These are phyloP conservation scores for Mycena venus DNA, from an alignment of 768 basidiomycete species.

Conservation along the genomic window DNA sequence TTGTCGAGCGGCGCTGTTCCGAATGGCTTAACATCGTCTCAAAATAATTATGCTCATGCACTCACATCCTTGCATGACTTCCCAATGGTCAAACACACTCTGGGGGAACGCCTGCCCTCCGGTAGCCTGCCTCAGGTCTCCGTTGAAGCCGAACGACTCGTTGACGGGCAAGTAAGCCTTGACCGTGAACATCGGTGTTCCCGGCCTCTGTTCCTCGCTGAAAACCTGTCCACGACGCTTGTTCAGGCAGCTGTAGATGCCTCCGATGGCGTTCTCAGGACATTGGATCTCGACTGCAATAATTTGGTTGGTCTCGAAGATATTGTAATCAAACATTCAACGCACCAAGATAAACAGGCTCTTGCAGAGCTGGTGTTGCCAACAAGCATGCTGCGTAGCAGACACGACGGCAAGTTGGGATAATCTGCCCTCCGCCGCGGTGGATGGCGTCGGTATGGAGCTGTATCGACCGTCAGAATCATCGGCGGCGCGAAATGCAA, in stretches of 20 bases:
- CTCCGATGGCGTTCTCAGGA: constrained; percentile 97
- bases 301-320: constrained; percentile 21
- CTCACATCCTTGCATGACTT: constrained; percentile 85
- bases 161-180: constrained; percentile 95
- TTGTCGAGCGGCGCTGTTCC: constrained; percentile 82
- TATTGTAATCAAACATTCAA: neutral
- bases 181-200: constrained; percentile 99
- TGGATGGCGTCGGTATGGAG: constrained; percentile 99
- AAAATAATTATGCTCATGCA: constrained; percentile 17
- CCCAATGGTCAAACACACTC: constrained; percentile 94
- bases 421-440: constrained; percentile 98
- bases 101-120: constrained; percentile 99
- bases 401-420: constrained; percentile 96
- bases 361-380: constrained; percentile 92
- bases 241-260: constrained; percentile 95
- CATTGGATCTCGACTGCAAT: constrained; percentile 94
- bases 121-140: constrained; percentile 92
- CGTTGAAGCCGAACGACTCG: constrained; percentile 98
- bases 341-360: constrained; percentile 94
- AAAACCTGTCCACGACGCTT: constrained; percentile 99
- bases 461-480: constrained; percentile 52
- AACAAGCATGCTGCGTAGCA: constrained; percentile 96
- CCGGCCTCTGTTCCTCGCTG: constrained; percentile 95
- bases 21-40: constrained; percentile 15
- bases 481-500: neutral